These are phyloP conservation scores for Tagetes erecta DNA, from an alignment of 129 eudicot species.

Conservation along the genomic window DNA sequence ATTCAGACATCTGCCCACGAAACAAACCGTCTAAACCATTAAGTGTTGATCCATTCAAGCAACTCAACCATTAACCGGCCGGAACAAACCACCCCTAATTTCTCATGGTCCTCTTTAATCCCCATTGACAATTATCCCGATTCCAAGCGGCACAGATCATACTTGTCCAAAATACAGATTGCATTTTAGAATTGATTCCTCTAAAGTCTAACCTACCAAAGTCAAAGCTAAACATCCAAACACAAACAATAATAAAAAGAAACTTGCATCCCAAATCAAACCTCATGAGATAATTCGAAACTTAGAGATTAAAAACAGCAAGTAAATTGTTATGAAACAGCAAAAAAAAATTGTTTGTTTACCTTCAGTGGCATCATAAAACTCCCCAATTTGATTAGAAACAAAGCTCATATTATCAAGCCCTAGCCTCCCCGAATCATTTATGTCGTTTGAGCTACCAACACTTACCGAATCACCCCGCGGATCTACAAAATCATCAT, in stretches of 20 bases:
- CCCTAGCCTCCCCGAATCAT: slow-evolving; percentile 40
- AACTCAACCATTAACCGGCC: too few relatives aligned
- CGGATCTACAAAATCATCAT: slow-evolving; percentile 37
- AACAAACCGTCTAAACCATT: too few relatives aligned
- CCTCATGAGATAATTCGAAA: background rate
- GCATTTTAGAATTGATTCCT: background rate
- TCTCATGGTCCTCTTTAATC: too few relatives aligned
- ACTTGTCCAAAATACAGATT: slow-evolving; percentile 1
- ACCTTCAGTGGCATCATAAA: slow-evolving; percentile 47
- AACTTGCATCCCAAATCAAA: background rate
- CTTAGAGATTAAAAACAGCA: too few relatives aligned
- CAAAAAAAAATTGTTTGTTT: background rate
- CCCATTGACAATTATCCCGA: too few relatives aligned
- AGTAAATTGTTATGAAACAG: too few relatives aligned
- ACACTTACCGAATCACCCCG: slow-evolving; percentile 41
- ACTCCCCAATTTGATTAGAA: slow-evolving; percentile 41
- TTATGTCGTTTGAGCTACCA: slow-evolving; percentile 32
- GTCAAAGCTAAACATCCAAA: slow-evolving; percentile 2
- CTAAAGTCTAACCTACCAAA: background rate
- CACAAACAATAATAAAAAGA: too few relatives aligned
- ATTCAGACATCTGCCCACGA: too few relatives aligned
- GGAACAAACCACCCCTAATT: too few relatives aligned
- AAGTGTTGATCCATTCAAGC: too few relatives aligned
- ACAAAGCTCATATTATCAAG: slow-evolving; percentile 31
- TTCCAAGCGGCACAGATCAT: background rate